Evolutionary conservation across 306 rosid genomes (phyloP).

Genomic region (Macrotyloma uniflorum): DNA sequence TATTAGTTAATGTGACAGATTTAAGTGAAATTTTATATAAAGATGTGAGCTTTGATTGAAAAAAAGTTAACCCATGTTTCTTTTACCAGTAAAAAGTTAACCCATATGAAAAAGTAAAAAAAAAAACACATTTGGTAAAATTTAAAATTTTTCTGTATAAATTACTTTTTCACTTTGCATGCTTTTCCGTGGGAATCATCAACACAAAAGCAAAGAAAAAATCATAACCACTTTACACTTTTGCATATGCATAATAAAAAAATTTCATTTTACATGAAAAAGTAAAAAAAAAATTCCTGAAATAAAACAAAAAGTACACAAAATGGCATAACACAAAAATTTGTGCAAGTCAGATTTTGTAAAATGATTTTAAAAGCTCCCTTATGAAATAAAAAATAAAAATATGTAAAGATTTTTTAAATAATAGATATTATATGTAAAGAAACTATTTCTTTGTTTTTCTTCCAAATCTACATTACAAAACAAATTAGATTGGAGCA

Average conservation of each 20-base stretch:
- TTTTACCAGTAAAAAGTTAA: background rate
- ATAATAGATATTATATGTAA: background rate
- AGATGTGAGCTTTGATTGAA: background rate
- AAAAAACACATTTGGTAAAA: background rate
- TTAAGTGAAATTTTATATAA: background rate
- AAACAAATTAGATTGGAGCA: background rate
- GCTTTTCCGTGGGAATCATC: background rate
- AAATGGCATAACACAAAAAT: background rate
- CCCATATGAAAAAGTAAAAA: background rate
- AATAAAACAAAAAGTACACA: background rate
- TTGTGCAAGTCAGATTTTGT: background rate
- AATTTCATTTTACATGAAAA: background rate
- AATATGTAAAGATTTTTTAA: background rate
- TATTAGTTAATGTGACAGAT: background rate
- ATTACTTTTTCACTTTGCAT: background rate
- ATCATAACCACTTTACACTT: background rate
- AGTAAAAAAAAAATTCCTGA: background rate
- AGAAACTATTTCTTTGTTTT: background rate
- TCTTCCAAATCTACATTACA: background rate
- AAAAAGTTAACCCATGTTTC: background rate
- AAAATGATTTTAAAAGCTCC: background rate
- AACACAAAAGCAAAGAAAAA: background rate
- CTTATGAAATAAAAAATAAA: background rate
- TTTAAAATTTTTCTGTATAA: background rate
- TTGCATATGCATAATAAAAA: background rate